Evolutionary conservation across 345 rosid species (phyloP).

Genomic region (Schrenkiella parvula): DNA sequence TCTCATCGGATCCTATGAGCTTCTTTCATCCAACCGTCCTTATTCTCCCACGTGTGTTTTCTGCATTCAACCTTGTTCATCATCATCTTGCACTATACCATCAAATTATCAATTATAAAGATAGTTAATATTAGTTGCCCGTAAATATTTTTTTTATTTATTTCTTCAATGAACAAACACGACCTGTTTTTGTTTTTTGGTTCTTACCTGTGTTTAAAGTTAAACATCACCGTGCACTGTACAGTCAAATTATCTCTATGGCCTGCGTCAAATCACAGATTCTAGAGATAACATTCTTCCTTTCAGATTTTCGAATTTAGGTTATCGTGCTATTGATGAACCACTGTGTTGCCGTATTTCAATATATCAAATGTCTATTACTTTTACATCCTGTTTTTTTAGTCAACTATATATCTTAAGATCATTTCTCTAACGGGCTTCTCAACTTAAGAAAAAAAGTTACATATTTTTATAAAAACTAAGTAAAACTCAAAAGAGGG

Average conservation of each 20-base stretch:
- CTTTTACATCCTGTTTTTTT: not conserved
- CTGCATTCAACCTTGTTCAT: not conserved
- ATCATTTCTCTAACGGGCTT: not conserved
- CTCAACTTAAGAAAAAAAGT: no score
- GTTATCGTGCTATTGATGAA: not conserved
- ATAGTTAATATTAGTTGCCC: not conserved
- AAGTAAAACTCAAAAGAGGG: no score
- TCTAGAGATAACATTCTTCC: not conserved
- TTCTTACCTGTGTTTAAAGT: no score
- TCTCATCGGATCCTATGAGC: slow-evolving; percentile 1
- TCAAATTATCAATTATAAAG: not conserved
- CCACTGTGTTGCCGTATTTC: not conserved
- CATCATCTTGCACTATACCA: not conserved
- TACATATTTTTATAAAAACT: not conserved
- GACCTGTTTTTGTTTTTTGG: no score
- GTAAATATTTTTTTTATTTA: no score
- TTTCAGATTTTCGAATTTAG: not conserved
- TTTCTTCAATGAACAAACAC: no score
- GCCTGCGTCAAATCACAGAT: not conserved
- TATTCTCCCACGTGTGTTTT: slow-evolving; percentile 8
- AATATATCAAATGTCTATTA: not conserved
- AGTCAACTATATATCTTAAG: not conserved
- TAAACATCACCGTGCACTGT: not conserved
- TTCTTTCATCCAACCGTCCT: slow-evolving; percentile 7
- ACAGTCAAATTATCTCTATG: not conserved